Percentiles rank a stretch among this genome's conserved stretches.
phyloP scores from a whole-genome alignment of 2,329 filamentous ascomycete genomes.

The Clathrospora elynae region DNA sequence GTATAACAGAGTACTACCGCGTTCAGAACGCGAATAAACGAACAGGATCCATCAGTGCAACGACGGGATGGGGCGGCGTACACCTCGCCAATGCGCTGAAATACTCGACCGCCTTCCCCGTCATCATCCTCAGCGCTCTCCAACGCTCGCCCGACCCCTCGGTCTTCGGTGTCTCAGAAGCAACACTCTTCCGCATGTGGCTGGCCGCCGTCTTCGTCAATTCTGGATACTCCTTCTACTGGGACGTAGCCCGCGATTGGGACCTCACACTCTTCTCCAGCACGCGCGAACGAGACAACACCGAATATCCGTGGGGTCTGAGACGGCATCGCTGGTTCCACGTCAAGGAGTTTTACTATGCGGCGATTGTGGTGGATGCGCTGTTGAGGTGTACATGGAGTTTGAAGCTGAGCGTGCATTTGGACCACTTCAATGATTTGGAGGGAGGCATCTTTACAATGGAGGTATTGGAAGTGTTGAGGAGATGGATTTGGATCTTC shows the following conservation, averaged over 20 bases:
- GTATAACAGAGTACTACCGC: constrained; percentile 82
- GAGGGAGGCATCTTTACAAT: constrained; percentile 89
- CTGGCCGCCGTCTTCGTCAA: constrained; percentile 77
- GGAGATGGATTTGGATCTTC: constrained; percentile 97
- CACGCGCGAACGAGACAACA: constrained; percentile 61
- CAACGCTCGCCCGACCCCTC: constrained; percentile 66
- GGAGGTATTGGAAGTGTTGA: constrained; percentile 82
- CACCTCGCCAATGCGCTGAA: constrained; percentile 94
- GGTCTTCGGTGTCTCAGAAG: constrained; percentile 59
- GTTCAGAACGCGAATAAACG: constrained; percentile 62
- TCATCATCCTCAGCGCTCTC: constrained; percentile 78
- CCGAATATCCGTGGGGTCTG: constrained; percentile 76
- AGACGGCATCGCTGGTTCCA: constrained; percentile 75
- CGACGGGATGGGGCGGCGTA: constrained; percentile 75
- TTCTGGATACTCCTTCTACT: constrained; percentile 95
- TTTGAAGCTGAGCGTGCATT: constrained; percentile 79
- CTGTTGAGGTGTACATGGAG: constrained; percentile 88
- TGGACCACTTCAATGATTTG: constrained; percentile 83
- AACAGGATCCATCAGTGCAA: constrained; percentile 47
- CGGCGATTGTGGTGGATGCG: constrained; percentile 77
- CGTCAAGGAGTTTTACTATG: constrained; percentile 77
- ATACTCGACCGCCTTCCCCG: constrained; percentile 91
- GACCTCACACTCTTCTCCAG: constrained; percentile 81
- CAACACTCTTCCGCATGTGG: constrained; percentile 62
- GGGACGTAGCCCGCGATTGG: constrained; percentile 97